phyloP scores from a whole-genome alignment of 768 basidiomycete species.

The Mycena capillaripes region DNA sequence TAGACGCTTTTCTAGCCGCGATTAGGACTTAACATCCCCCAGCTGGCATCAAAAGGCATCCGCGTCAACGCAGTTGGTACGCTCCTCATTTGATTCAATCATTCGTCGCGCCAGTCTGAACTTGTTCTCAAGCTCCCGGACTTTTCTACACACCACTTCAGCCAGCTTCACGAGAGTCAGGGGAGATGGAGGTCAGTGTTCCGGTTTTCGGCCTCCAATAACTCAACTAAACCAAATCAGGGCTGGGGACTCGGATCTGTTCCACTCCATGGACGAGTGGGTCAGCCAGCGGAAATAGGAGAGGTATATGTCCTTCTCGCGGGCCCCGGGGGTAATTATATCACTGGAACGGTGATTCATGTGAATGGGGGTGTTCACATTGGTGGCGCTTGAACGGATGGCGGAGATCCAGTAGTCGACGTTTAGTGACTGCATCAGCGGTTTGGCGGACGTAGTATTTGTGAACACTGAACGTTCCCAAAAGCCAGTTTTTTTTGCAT shows the following conservation, averaged over 20 bases:
- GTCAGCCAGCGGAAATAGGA: conserved; percentile 67
- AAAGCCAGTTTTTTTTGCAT: no score
- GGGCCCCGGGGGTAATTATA: conserved; percentile 50
- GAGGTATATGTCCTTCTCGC: conserved; percentile 70
- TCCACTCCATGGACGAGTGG: conserved; percentile 63
- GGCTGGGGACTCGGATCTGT: conserved; percentile 58
- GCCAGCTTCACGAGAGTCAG: conserved; percentile 64
- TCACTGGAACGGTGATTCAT: conserved; percentile 41
- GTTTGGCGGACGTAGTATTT: no score
- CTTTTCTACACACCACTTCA: conserved; percentile 73
- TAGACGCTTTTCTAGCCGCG: not conserved
- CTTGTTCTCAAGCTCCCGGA: conserved; percentile 53
- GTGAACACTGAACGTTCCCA: no score
- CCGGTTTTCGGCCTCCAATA: not conserved
- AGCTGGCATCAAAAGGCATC: conserved; percentile 67
- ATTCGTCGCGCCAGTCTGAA: not conserved
- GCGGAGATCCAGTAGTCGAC: no score
- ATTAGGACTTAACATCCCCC: not conserved
- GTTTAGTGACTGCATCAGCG: no score
- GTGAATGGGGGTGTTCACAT: conserved; percentile 42
- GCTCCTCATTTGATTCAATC: not conserved
- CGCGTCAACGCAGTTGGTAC: conserved; percentile 64
- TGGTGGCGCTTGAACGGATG: conserved; percentile 6
- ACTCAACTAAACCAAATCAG: not conserved
- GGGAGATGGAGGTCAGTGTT: conserved; percentile 63